phyloP scores from a whole-genome alignment of 345 rosid genomes.

The Melastoma malabathricum region DNA sequence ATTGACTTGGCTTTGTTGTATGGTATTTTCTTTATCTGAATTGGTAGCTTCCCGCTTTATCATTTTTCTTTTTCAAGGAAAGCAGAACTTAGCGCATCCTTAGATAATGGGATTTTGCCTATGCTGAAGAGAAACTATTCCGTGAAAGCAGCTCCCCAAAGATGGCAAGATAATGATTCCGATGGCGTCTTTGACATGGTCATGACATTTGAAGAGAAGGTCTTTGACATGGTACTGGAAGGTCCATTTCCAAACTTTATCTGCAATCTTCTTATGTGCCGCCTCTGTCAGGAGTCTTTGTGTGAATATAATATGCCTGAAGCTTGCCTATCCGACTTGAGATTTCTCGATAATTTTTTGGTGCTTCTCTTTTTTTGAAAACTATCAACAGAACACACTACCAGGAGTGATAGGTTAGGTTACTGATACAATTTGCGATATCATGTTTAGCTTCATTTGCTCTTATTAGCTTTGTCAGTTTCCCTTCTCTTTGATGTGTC shows the following conservation, averaged over 20 bases:
- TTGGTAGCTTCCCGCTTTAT: background rate
- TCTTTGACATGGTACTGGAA: slow-evolving; percentile 79
- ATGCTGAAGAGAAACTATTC: slow-evolving; percentile 81
- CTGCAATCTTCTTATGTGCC: background rate
- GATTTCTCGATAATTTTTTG: too few species aligned
- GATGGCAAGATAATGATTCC: slow-evolving; percentile 89
- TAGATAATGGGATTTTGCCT: slow-evolving; percentile 87
- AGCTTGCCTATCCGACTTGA: too few species aligned
- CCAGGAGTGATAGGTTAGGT: too few species aligned
- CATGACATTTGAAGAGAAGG: slow-evolving; percentile 82
- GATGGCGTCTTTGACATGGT: slow-evolving; percentile 81
- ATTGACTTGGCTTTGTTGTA: too few species aligned
- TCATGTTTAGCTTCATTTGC: too few species aligned
- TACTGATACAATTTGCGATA: too few species aligned
- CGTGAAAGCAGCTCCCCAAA: slow-evolving; percentile 79
- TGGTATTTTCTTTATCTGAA: too few species aligned
- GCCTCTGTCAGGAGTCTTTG: background rate
- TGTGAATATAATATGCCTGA: too few species aligned
- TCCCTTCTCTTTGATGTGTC: too few species aligned
- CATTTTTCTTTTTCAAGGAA: background rate
- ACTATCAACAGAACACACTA: too few species aligned
- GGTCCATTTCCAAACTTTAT: slow-evolving; percentile 20
- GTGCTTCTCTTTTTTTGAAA: too few species aligned
- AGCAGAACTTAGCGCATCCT: slow-evolving; percentile 5
- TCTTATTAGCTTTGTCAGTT: too few species aligned